Evolutionary conservation across 2,329 filamentous ascomycete genomes (phyloP).

Genomic region (Parastagonospora nodorum): DNA sequence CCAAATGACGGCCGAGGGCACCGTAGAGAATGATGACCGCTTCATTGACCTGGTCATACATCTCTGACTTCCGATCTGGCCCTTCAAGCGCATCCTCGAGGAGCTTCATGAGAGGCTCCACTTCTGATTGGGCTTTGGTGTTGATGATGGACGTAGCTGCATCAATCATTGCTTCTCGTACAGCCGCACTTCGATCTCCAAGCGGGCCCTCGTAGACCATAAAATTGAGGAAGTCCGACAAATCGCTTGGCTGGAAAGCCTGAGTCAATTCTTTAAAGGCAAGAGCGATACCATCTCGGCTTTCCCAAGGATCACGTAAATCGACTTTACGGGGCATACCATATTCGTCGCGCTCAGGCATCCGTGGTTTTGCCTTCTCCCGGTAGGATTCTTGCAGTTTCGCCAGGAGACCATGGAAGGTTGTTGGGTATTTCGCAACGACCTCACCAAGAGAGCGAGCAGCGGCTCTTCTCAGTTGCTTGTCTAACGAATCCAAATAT

Average conservation of each 20-base stretch:
- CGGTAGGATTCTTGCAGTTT: constrained; percentile 73
- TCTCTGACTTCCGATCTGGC: constrained; percentile 79
- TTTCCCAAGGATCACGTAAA: constrained; percentile 87
- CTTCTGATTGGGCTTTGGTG: constrained; percentile 76
- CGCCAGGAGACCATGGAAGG: constrained; percentile 66
- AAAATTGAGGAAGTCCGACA: constrained; percentile 82
- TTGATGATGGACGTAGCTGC: constrained; percentile 83
- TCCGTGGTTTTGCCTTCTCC: constrained; percentile 79
- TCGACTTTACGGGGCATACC: constrained; percentile 94
- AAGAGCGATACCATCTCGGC: constrained; percentile 83
- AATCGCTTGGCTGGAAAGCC: constrained; percentile 68
- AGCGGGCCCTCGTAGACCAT: constrained; percentile 84
- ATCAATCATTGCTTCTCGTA: constrained; percentile 89
- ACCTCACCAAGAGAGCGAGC: constrained; percentile 81
- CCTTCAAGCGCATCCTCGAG: constrained; percentile 88
- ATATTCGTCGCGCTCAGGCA: constrained; percentile 86
- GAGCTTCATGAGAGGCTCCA: constrained; percentile 89
- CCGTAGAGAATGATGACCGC: constrained; percentile 98
- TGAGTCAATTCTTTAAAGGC: constrained; percentile 82
- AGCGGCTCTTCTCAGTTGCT: constrained; percentile 80
- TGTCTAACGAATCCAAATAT: constrained; percentile 80
- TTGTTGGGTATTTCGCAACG: constrained; percentile 63
- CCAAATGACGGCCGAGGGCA: constrained; percentile 85
- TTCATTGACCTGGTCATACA: constrained; percentile 90
- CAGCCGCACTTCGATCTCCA: constrained; percentile 77